Percentiles rank a stretch among this genome's conserved stretches.
Conservation (phyloP, 768 basidiomycete genomes). For the Chalciporus sphaerocephalus region DNA sequence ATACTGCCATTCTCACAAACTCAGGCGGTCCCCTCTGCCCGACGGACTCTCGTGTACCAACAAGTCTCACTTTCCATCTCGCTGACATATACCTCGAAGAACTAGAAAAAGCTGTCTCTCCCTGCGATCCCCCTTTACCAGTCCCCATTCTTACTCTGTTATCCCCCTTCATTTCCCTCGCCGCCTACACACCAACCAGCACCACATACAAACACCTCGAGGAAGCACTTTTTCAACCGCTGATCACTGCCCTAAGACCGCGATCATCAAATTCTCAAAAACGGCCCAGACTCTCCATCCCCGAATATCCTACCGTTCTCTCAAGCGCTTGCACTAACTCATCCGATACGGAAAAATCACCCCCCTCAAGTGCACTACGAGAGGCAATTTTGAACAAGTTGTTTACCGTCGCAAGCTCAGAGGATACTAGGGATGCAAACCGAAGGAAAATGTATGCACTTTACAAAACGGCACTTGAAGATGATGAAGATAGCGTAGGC, state of each 20-base stretch:
- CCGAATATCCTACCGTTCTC: conserved; percentile 41
- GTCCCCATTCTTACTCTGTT: conserved; percentile 55
- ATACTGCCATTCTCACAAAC: conserved; percentile 61
- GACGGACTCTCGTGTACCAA: conserved; percentile 67
- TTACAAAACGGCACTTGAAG: conserved; percentile 63
- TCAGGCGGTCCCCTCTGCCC: conserved; percentile 80
- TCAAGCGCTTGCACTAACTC: conserved; percentile 50
- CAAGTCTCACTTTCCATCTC: conserved; percentile 78
- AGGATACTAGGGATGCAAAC: conserved; percentile 73
- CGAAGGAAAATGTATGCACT: conserved; percentile 79
- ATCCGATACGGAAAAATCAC: conserved; percentile 36
- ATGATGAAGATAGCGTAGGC: conserved; percentile 33
- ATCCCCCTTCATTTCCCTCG: conserved; percentile 66
- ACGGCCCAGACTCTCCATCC: conserved; percentile 32
- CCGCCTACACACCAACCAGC: conserved; percentile 60
- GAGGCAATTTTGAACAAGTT: conserved; percentile 55
- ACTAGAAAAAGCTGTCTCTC: conserved; percentile 61
- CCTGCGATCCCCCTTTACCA: conserved; percentile 29
- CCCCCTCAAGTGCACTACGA: conserved; percentile 39
- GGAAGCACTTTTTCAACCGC: conserved; percentile 61
- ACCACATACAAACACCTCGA: conserved; percentile 73
- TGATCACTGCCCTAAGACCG: conserved; percentile 51
- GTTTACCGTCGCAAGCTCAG: conserved; percentile 70
- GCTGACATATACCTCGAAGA: conserved; percentile 89
- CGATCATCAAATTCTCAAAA: conserved; percentile 44